Percentiles rank a stretch among this genome's conserved stretches.
phyloP scores from a whole-genome alignment of 2,329 filamentous ascomycete species.

The Dothideomycetidae sp. region DNA sequence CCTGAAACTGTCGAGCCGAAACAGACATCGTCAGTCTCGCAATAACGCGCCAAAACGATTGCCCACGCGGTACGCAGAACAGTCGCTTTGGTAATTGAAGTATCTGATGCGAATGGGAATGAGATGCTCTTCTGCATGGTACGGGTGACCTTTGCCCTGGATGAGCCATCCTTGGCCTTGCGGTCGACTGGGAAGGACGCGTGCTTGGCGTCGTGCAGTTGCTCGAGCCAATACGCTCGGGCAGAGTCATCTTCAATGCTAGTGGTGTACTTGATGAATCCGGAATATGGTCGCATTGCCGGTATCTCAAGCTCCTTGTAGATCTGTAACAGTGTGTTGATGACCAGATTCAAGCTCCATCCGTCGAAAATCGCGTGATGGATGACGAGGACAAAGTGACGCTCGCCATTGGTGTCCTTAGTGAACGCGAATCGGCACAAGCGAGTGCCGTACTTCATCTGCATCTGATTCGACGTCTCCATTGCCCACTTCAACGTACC shows the following conservation, averaged over 20 bases:
- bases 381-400: conserved; percentile 22
- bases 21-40: neutral
- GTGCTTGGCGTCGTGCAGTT: neutral
- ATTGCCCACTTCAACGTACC: neutral
- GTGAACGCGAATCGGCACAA: neutral
- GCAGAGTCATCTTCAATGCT: neutral
- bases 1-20: neutral
- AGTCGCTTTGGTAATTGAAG: neutral
- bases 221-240: neutral
- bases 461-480: neutral
- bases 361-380: conserved; percentile 25
- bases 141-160: neutral
- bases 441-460: neutral
- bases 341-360: neutral
- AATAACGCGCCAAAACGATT: neutral
- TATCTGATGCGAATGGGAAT: neutral
- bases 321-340: neutral
- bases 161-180: no score
- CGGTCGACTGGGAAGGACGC: neutral
- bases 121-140: neutral
- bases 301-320: neutral
- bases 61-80: neutral
- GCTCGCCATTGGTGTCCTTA: neutral
- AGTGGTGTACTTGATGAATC: neutral
- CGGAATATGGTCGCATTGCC: neutral